Conservation (phyloP, 2,329 filamentous ascomycete genomes). For the Ophiostoma ulmi region DNA sequence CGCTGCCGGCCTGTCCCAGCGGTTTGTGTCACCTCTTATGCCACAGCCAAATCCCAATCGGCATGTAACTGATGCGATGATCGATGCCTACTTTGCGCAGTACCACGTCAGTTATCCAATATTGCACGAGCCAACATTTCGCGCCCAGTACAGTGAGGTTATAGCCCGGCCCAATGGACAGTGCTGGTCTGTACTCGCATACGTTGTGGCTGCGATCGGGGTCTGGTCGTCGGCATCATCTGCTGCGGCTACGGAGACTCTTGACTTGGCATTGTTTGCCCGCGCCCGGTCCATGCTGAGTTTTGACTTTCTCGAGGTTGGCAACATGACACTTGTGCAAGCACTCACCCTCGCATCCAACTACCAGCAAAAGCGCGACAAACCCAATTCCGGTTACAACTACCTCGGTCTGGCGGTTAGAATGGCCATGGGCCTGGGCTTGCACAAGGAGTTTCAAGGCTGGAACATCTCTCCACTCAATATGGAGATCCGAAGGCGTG, state of each 20-base stretch:
- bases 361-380: constrained; percentile 43
- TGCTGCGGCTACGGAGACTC: no score
- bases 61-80: constrained; percentile 30
- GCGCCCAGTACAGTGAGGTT: constrained; percentile 35
- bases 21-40: neutral
- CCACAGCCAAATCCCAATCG: constrained; percentile 32
- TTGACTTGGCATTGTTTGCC: constrained; percentile 1
- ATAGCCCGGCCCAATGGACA: constrained; percentile 32
- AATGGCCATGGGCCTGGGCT: constrained; percentile 46
- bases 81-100: constrained; percentile 41
- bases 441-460: constrained; percentile 42
- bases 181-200: constrained; percentile 30
- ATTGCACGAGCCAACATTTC: constrained; percentile 42
- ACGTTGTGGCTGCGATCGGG: neutral
- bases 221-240: neutral
- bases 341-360: constrained; percentile 34
- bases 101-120: constrained; percentile 44
- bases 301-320: constrained; percentile 35
- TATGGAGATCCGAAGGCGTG: constrained; percentile 34
- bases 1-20: neutral
- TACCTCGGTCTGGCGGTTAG: constrained; percentile 45
- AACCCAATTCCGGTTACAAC: constrained; percentile 49
- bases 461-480: constrained; percentile 27
- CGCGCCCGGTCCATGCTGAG: constrained; percentile 23
- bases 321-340: constrained; percentile 35